phyloP scores from a whole-genome alignment of 805 yeast species.

The Hagleromyces aurorensis region DNA sequence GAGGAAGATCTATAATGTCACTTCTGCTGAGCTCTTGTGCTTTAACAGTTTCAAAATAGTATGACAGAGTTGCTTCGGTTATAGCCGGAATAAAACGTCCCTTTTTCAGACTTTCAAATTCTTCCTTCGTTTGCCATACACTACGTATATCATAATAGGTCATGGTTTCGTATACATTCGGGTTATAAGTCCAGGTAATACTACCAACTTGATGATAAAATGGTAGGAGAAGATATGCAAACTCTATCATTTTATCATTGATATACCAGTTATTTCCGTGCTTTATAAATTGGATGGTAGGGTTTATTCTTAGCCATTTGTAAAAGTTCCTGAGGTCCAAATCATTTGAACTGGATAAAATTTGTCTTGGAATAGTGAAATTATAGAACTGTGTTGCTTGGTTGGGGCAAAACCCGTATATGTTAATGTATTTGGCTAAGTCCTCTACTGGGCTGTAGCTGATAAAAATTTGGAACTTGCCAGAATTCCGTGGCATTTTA shows the following conservation, averaged over 20 bases:
- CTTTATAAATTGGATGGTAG: constrained; percentile 35
- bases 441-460: constrained; percentile 40
- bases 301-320: constrained; percentile 34
- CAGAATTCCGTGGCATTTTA: constrained; percentile 2
- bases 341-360: constrained; percentile 3
- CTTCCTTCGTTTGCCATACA: neutral
- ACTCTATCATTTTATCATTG: constrained; percentile 11
- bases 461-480: constrained; percentile 35
- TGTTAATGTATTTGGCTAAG: constrained; percentile 32
- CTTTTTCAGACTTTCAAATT: neutral
- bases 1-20: constrained; percentile 15
- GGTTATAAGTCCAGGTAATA: constrained; percentile 9
- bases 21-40: constrained; percentile 5
- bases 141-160: constrained; percentile 8
- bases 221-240: constrained; percentile 14
- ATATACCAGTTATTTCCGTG: constrained; percentile 17
- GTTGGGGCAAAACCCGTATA: constrained; percentile 42
- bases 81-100: too few species aligned
- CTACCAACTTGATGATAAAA: constrained; percentile 7
- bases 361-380: constrained; percentile 16
- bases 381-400: constrained; percentile 11
- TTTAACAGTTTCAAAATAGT: constrained; percentile 4
- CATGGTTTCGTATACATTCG: constrained; percentile 6
- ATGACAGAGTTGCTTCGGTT: constrained; percentile 1
- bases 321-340: constrained; percentile 22